These are phyloP conservation scores for Plenodomus tracheiphilus DNA, from an alignment of 2,329 filamentous ascomycete species.

Conservation along the genomic window DNA sequence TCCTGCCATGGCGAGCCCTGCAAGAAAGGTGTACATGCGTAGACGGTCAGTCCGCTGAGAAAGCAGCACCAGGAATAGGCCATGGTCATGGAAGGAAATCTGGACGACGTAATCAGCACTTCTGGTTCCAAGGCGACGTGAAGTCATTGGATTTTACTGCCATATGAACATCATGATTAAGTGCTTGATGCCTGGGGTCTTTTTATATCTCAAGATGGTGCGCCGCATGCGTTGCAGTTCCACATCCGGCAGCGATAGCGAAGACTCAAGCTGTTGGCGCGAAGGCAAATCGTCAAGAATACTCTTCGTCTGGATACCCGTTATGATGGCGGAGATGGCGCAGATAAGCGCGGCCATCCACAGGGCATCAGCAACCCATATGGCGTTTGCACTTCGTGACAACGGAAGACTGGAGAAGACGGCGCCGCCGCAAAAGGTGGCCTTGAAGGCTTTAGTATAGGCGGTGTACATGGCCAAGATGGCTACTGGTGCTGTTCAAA, in stretches of 20 bases:
- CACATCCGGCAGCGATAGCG: constrained; percentile 19
- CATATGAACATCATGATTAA: constrained; percentile 36
- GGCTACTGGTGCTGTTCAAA: not conserved
- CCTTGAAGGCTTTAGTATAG: constrained; percentile 15
- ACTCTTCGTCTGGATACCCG: constrained; percentile 31
- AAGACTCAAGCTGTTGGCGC: constrained; percentile 17
- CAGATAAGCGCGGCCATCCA: constrained; percentile 31
- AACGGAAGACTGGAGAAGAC: constrained; percentile 25
- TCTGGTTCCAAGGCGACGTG: too few relatives aligned
- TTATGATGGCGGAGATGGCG: constrained; percentile 35
- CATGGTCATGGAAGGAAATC: constrained; percentile 34
- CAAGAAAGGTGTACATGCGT: constrained; percentile 32
- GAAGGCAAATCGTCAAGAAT: constrained; percentile 33
- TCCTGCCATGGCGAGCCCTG: constrained; percentile 19
- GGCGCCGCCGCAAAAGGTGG: constrained; percentile 34
- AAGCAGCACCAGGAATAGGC: constrained; percentile 32
- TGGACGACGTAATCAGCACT: too few relatives aligned
- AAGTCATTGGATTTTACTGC: too few relatives aligned
- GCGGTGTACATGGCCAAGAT: not conserved
- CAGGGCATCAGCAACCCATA: constrained; percentile 27
- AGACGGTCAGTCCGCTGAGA: constrained; percentile 31
- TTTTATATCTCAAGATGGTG: constrained; percentile 27
- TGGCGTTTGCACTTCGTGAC: constrained; percentile 14
- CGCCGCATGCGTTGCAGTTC: constrained; percentile 25
- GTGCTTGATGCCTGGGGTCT: constrained; percentile 25